These are phyloP conservation scores for Puccinellia tenuiflora DNA, from an alignment of 176 grass and related monocot species.

Conservation along the genomic window DNA sequence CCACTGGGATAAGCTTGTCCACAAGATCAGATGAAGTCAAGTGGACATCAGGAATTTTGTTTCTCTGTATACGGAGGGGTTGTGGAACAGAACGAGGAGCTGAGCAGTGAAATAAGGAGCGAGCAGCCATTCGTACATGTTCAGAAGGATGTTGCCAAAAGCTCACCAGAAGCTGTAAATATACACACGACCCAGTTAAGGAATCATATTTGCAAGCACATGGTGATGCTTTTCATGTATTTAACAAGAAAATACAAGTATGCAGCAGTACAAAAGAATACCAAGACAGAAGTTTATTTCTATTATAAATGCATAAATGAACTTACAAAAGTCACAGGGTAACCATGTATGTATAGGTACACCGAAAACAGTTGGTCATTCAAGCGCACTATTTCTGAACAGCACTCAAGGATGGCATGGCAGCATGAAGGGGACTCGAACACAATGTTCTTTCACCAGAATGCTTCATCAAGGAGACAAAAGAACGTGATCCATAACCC, in stretches of 20 bases:
- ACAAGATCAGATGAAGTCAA: constrained; percentile 32
- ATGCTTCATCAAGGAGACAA: neutral
- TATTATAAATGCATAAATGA: constrained; percentile 1
- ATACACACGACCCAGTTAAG: neutral
- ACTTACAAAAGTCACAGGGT: neutral
- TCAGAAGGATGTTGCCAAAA: constrained; percentile 95
- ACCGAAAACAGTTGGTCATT: neutral
- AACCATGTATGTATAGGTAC: neutral
- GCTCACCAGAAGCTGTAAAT: constrained; percentile 85
- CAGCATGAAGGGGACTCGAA: neutral
- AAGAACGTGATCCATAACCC: neutral
- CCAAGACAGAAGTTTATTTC: neutral
- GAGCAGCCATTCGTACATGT: constrained; percentile 96
- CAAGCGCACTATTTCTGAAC: neutral
- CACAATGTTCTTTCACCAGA: neutral
- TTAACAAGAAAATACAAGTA: constrained; percentile 15
- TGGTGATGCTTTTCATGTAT: neutral
- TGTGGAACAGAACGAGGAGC: constrained; percentile 79
- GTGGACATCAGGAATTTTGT: constrained; percentile 23
- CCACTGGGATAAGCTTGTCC: constrained; percentile 16
- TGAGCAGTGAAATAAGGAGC: constrained; percentile 93
- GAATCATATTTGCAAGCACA: neutral
- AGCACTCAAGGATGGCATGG: neutral
- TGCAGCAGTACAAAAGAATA: neutral
- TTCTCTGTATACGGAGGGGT: constrained; percentile 64